Evolutionary conservation across 2,329 filamentous ascomycete genomes (phyloP).

Genomic region (Fusarium ambrosium): DNA sequence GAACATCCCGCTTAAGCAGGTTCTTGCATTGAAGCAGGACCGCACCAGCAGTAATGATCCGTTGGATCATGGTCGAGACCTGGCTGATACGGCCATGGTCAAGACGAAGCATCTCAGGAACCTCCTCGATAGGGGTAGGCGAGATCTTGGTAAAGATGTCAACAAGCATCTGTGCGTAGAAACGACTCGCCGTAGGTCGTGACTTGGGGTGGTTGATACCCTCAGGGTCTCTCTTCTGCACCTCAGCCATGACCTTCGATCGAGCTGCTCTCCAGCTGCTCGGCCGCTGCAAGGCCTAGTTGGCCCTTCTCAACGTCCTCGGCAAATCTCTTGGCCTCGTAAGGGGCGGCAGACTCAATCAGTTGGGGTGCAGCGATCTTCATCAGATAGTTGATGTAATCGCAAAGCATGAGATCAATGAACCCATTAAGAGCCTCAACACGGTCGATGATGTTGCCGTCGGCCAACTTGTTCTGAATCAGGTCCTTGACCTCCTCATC

Average conservation of each 20-base stretch:
- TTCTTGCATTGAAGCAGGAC: slow-evolving; percentile 87
- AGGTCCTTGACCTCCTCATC: slow-evolving; percentile 81
- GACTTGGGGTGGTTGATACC: slow-evolving; percentile 72
- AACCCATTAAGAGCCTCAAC: slow-evolving; percentile 81
- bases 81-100: slow-evolving; percentile 73
- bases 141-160: slow-evolving; percentile 79
- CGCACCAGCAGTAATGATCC: slow-evolving; percentile 79
- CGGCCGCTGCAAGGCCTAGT: slow-evolving; percentile 70
- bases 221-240: slow-evolving; percentile 77
- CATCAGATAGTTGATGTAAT: slow-evolving; percentile 86
- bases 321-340: slow-evolving; percentile 80
- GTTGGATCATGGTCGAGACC: slow-evolving; percentile 56
- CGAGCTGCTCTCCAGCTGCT: slow-evolving; percentile 75
- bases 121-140: slow-evolving; percentile 64
- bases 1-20: slow-evolving; percentile 83
- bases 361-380: slow-evolving; percentile 79
- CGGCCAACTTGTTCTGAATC: slow-evolving; percentile 70
- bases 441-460: slow-evolving; percentile 78
- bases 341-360: slow-evolving; percentile 77
- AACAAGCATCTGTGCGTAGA: slow-evolving; percentile 82
- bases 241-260: slow-evolving; percentile 74
- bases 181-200: slow-evolving; percentile 75
- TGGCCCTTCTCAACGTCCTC: slow-evolving; percentile 71
- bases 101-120: slow-evolving; percentile 81
- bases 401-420: slow-evolving; percentile 82